A percentile compares a stretch with the other conserved stretches of the same genome.
Evolutionary conservation across 2,329 filamentous ascomycete genomes (phyloP).

Genomic region (Alternaria brassicicola): DNA sequence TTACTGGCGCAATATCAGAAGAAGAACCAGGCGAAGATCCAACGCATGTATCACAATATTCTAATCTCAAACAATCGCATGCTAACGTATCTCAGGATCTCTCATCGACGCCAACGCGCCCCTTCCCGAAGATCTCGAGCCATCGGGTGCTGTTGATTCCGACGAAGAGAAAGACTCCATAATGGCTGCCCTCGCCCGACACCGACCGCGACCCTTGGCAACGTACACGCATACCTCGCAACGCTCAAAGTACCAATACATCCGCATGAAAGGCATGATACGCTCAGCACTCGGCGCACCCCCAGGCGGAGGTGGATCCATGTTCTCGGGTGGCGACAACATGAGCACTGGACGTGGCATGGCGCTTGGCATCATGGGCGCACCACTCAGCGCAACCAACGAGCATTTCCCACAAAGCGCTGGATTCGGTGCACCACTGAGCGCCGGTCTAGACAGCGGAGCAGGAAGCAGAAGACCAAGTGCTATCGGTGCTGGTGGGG

Average conservation of each 20-base stretch:
- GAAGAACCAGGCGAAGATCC: conserved; percentile 98
- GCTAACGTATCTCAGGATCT: conserved; percentile 66
- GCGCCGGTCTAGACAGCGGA: conserved; percentile 38
- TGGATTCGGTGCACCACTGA: conserved; percentile 36
- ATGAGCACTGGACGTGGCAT: conserved; percentile 33
- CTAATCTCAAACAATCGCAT: background rate
- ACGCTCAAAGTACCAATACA: conserved; percentile 62
- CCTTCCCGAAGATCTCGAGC: conserved; percentile 80
- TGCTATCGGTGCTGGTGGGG: conserved; percentile 37
- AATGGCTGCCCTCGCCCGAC: conserved; percentile 76
- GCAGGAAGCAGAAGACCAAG: conserved; percentile 39
- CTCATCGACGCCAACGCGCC: conserved; percentile 94
- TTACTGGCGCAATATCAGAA: conserved; percentile 73
- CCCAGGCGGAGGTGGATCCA: conserved; percentile 33
- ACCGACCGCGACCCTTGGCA: conserved; percentile 78
- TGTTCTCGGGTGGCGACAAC: conserved; percentile 33
- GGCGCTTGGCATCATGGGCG: conserved; percentile 42
- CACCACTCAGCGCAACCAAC: conserved; percentile 34
- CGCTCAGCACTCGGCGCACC: conserved; percentile 61
- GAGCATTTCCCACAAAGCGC: conserved; percentile 43
- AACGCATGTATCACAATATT: conserved; percentile 68
- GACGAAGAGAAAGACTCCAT: conserved; percentile 92
- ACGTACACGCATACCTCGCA: conserved; percentile 64
- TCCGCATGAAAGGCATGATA: conserved; percentile 69
- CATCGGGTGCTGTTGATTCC: conserved; percentile 76